These are phyloP conservation scores for Capsicum pubescens DNA, from an alignment of 257 asterid genomes.

Conservation along the genomic window DNA sequence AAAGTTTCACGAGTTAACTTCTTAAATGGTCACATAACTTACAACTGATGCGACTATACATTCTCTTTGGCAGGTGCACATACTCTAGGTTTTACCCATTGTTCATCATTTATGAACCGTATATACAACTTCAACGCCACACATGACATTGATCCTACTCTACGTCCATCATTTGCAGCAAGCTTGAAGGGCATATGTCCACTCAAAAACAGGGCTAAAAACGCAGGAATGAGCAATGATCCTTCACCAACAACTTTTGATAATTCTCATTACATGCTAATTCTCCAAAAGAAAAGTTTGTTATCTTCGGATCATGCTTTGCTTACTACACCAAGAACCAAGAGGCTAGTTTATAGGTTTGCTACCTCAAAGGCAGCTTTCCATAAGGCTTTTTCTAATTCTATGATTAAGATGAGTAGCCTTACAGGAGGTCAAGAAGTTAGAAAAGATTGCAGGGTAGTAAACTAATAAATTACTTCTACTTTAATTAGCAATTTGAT, in stretches of 20 bases:
- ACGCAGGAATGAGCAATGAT: constrained; percentile 73
- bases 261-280: constrained; percentile 66
- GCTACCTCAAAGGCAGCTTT: constrained; percentile 70
- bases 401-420: constrained; percentile 93
- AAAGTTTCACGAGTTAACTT: neutral
- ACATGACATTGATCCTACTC: constrained; percentile 71
- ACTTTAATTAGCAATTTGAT: constrained; percentile 10
- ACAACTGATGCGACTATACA: neutral
- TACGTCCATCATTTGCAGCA: constrained; percentile 67
- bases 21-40: neutral
- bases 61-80: constrained; percentile 64
- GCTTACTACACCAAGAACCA: constrained; percentile 56
- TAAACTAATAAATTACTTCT: constrained; percentile 43
- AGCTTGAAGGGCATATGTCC: constrained; percentile 60
- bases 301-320: constrained; percentile 80
- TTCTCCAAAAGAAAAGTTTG: constrained; percentile 55
- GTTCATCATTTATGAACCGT: constrained; percentile 68
- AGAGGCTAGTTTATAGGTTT: constrained; percentile 54
- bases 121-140: constrained; percentile 72
- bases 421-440: constrained; percentile 79
- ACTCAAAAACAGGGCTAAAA: constrained; percentile 47
- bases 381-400: constrained; percentile 60
- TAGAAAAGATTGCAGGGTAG: constrained; percentile 77
- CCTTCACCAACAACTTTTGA: constrained; percentile 74
- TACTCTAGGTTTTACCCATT: constrained; percentile 84